Percentiles rank a stretch among this genome's conserved stretches.
phyloP scores from a whole-genome alignment of 768 basidiomycete species.

The Pisolithus sp. region DNA sequence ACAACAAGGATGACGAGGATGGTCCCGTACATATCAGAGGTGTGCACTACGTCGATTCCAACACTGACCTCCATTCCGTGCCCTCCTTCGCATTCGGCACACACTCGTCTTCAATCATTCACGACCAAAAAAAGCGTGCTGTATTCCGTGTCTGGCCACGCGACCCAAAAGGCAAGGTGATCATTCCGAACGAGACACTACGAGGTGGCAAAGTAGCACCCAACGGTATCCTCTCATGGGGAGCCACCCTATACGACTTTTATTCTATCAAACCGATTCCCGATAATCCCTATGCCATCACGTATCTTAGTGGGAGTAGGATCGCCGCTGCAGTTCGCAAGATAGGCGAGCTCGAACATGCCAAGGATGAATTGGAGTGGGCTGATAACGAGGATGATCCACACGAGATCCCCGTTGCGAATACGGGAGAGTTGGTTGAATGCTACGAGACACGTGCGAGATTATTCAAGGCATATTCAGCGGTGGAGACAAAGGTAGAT shows the following conservation, averaged over 20 bases:
- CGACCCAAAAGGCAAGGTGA: conserved; percentile 8
- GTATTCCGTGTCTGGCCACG: conserved; percentile 23
- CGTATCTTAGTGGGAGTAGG: conserved; percentile 16
- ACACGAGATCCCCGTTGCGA: conserved; percentile 8
- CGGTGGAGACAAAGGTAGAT: not conserved
- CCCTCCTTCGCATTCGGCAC: no score
- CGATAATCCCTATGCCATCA: accelerated
- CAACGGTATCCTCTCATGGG: conserved; percentile 20
- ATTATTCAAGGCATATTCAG: not conserved
- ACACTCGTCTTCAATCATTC: no score
- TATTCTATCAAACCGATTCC: conserved; percentile 11
- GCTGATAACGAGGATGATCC: conserved; percentile 19
- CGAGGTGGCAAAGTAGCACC: conserved; percentile 14
- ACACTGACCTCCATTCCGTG: not conserved
- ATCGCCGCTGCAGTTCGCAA: conserved; percentile 8
- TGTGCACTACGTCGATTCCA: not conserved
- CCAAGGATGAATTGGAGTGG: conserved; percentile 15
- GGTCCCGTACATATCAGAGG: not conserved
- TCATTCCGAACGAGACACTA: not conserved
- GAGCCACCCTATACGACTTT: conserved; percentile 23
- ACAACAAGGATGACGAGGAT: not conserved
- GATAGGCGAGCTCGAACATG: conserved; percentile 13
- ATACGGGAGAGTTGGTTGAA: conserved; percentile 13
- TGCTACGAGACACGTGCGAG: conserved; percentile 5
- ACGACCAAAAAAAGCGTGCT: conserved; percentile 7